Percentiles rank a stretch among this genome's conserved stretches.
phyloP scores from a whole-genome alignment of 2,329 filamentous ascomycete species.

The Verticillium longisporum region DNA sequence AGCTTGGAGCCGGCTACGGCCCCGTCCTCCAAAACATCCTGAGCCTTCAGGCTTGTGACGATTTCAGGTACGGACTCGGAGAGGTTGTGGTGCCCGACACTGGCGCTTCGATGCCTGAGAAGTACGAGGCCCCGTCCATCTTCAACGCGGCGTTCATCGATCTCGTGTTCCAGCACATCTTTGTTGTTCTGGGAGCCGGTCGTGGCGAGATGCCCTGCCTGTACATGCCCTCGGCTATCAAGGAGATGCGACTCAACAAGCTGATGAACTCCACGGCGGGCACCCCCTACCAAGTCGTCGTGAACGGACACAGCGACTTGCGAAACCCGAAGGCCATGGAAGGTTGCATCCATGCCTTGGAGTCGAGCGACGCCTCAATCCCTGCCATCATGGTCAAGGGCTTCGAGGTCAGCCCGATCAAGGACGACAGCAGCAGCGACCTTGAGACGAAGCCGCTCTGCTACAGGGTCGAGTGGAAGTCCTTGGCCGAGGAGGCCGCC shows the following conservation, averaged over 20 bases:
- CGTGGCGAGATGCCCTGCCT: slow-evolving; percentile 20
- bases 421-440: slow-evolving; percentile 21
- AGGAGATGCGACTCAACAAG: slow-evolving; percentile 20
- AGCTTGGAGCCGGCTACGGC: slow-evolving; percentile 10
- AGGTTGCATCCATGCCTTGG: slow-evolving; percentile 1
- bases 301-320: slow-evolving; percentile 14
- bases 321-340: not conserved
- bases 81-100: slow-evolving; percentile 35
- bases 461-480: slow-evolving; percentile 39
- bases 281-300: slow-evolving; percentile 19
- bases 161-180: slow-evolving; percentile 31
- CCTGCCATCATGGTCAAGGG: slow-evolving; percentile 28
- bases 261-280: slow-evolving; percentile 18
- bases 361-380: slow-evolving; percentile 4
- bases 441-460: slow-evolving; percentile 22
- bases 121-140: slow-evolving; percentile 33
- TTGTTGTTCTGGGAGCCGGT: slow-evolving; percentile 29
- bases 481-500: slow-evolving; percentile 17
- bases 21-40: slow-evolving; percentile 35
- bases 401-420: slow-evolving; percentile 32
- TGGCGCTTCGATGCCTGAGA: slow-evolving; percentile 33
- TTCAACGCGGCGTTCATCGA: slow-evolving; percentile 41
- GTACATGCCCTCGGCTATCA: slow-evolving; percentile 28
- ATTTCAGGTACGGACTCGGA: slow-evolving; percentile 14
- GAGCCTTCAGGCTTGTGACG: slow-evolving; percentile 30